Evolutionary conservation across 2,329 filamentous ascomycete genomes (phyloP).

Genomic region (Coniochaeta sp.): DNA sequence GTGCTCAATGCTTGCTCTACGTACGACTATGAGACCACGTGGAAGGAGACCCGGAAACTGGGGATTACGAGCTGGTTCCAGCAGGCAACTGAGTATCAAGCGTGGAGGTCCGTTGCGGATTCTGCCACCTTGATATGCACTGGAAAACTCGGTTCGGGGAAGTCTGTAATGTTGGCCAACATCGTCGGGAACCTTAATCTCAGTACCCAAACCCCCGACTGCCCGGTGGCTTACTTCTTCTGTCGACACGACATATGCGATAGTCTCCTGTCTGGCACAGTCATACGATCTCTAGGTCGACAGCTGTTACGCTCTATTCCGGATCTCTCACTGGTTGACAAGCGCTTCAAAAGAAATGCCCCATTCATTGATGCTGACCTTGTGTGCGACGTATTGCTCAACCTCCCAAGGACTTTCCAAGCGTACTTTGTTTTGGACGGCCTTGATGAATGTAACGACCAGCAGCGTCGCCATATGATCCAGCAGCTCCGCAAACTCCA

Average conservation of each 20-base stretch:
- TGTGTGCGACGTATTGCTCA: constrained; percentile 14
- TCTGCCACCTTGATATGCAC: constrained; percentile 22
- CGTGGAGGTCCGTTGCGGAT: constrained; percentile 8
- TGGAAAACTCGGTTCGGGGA: constrained; percentile 35
- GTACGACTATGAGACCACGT: constrained; percentile 29
- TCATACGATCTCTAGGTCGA: constrained; percentile 24
- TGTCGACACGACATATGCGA: constrained; percentile 20
- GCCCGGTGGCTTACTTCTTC: constrained; percentile 24
- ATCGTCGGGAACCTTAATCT: constrained; percentile 29
- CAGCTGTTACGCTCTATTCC: constrained; percentile 24
- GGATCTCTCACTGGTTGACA: constrained; percentile 13
- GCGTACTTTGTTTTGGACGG: constrained; percentile 25
- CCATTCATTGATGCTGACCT: constrained; percentile 5
- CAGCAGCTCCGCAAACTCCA: constrained; percentile 5
- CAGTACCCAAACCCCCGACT: constrained; percentile 1
- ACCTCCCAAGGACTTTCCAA: constrained; percentile 9
- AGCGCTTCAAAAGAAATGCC: background rate
- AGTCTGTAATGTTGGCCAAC: constrained; percentile 36
- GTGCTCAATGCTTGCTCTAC: constrained; percentile 30
- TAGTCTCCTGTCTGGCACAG: constrained; percentile 17
- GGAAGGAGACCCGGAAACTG: constrained; percentile 32
- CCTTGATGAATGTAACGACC: constrained; percentile 19
- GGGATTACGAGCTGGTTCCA: constrained; percentile 24
- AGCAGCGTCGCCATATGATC: constrained; percentile 1
- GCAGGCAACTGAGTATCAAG: constrained; percentile 6